phyloP scores from a whole-genome alignment of 257 asterid genomes.

The Solanum rostratum region DNA sequence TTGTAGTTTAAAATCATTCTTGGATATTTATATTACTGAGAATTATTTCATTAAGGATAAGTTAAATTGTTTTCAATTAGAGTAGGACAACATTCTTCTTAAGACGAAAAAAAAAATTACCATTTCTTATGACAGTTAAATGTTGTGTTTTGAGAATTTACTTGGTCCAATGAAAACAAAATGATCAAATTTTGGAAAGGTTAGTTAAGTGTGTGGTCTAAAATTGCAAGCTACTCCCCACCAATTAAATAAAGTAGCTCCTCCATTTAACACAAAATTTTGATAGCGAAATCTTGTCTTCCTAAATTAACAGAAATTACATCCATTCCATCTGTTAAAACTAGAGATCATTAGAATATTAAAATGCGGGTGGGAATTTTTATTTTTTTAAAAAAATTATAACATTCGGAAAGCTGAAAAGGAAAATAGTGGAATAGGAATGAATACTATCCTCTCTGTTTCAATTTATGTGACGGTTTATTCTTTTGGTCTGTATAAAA shows the following conservation, averaged over 20 bases:
- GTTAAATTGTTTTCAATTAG: too few species aligned
- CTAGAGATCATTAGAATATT: too few species aligned
- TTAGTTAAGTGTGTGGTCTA: background rate
- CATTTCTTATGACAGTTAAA: too few species aligned
- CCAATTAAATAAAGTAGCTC: background rate
- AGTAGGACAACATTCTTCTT: too few species aligned
- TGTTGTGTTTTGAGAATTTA: background rate
- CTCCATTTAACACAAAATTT: background rate
- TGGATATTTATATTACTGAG: too few species aligned
- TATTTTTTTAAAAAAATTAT: too few species aligned
- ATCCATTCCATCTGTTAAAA: background rate
- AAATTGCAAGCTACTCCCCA: background rate
- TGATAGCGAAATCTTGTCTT: background rate
- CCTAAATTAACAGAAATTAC: background rate
- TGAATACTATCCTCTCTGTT: background rate
- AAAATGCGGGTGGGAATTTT: too few species aligned
- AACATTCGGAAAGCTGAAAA: background rate
- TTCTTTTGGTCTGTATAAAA: background rate
- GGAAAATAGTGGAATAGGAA: background rate
- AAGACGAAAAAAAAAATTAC: too few species aligned
- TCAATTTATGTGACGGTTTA: background rate
- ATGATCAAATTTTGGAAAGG: background rate
- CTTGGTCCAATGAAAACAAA: background rate
- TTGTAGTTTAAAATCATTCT: too few species aligned
- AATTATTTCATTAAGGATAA: too few species aligned